Conservation (phyloP, 257 asterid species). For the Solanum peruvianum region DNA sequence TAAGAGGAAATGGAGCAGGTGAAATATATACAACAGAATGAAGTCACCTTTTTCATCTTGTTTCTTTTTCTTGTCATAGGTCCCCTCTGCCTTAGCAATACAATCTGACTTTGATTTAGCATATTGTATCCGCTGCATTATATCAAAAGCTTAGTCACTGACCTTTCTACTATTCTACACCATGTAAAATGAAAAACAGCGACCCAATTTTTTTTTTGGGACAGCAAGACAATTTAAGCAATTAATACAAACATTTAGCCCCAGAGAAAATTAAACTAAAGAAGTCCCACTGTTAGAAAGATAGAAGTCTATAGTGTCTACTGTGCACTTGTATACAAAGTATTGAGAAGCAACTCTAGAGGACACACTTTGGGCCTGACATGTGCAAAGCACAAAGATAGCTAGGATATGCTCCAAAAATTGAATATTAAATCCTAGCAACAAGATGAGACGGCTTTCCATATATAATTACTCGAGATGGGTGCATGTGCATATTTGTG, state of each 20-base stretch:
- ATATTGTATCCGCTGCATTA: conserved; percentile 83
- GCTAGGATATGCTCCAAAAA: neutral
- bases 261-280: neutral
- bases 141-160: neutral
- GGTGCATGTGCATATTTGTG: neutral
- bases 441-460: neutral
- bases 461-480: neutral
- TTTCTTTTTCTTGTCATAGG: conserved; percentile 97
- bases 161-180: neutral
- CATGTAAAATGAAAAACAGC: neutral
- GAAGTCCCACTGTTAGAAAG: neutral
- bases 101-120: conserved; percentile 87
- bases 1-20: neutral
- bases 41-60: conserved; percentile 84
- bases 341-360: neutral
- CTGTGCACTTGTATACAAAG: neutral
- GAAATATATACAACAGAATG: neutral
- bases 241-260: neutral
- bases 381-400: neutral
- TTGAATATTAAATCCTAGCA: neutral
- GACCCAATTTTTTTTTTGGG: neutral
- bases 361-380: neutral
- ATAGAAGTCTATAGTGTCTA: neutral
- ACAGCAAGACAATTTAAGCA: neutral
- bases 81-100: conserved; percentile 96